A percentile compares a stretch with the other conserved stretches of the same genome.
Conservation (phyloP, 495 filamentous ascomycete species). For the Emericellopsis terricola region DNA sequence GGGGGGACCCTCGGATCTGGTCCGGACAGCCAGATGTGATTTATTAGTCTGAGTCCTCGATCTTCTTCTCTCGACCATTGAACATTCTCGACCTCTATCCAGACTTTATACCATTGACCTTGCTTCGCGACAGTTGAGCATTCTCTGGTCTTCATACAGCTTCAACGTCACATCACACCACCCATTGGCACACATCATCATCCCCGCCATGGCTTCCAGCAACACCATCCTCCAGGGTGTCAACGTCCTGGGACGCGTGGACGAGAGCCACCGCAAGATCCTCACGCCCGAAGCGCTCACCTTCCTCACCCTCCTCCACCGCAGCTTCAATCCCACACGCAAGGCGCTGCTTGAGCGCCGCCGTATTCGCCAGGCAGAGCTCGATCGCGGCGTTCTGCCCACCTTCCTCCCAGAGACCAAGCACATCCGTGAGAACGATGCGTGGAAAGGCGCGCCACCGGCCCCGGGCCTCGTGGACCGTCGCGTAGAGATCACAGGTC, state of each 20-base stretch:
- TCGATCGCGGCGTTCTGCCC: conserved; percentile 79
- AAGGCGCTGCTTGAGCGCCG: conserved; percentile 82
- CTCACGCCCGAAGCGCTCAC: conserved; percentile 79
- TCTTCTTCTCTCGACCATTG: too few species aligned
- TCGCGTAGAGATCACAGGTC: conserved; percentile 96
- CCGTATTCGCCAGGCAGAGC: conserved; percentile 73
- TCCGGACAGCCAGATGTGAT: too few species aligned
- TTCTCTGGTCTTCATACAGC: too few species aligned
- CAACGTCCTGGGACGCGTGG: conserved; percentile 59
- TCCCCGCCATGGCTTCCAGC: conserved; percentile 43
- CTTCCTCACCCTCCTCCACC: conserved; percentile 87
- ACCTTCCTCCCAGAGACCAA: conserved; percentile 95
- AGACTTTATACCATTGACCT: too few species aligned
- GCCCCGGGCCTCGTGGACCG: conserved; percentile 89
- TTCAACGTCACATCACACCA: not conserved
- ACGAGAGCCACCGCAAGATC: conserved; percentile 70
- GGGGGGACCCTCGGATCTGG: too few species aligned
- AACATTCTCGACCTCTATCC: too few species aligned
- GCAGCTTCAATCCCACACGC: conserved; percentile 80
- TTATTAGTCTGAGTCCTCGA: too few species aligned
- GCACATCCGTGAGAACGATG: conserved; percentile 83
- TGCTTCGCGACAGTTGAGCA: too few species aligned
- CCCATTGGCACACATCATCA: not conserved
- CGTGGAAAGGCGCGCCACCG: conserved; percentile 88
- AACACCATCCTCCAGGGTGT: conserved; percentile 77